A percentile compares a stretch with the other conserved stretches of the same genome.
Evolutionary conservation across 2,329 filamentous ascomycete species (phyloP).

Genomic region (Fusarium chaquense): DNA sequence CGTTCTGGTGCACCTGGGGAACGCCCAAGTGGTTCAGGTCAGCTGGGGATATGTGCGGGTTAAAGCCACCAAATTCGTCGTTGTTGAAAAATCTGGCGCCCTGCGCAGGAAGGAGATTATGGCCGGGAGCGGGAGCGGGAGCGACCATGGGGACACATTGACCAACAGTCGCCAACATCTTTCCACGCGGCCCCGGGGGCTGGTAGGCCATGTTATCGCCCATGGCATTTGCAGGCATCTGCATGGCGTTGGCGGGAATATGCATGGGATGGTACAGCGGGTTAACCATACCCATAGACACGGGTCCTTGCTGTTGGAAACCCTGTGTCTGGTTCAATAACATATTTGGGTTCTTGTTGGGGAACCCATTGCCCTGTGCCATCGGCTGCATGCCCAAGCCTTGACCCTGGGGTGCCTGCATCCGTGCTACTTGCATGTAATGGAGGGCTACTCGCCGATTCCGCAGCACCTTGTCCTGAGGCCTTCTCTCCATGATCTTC

Average conservation of each 20-base stretch:
- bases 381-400: not conserved
- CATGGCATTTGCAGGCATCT: not conserved
- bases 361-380: not conserved
- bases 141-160: too few species aligned
- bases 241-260: not conserved
- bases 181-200: too few species aligned
- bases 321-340: not conserved
- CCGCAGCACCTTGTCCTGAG: not conserved
- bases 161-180: too few species aligned
- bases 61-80: too few species aligned
- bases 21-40: too few species aligned
- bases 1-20: too few species aligned
- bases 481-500: not conserved
- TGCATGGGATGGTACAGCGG: not conserved
- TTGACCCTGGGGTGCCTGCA: not conserved
- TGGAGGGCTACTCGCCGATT: not conserved
- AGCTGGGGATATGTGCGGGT: too few species aligned
- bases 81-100: too few species aligned
- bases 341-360: not conserved
- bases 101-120: too few species aligned
- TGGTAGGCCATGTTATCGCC: not conserved
- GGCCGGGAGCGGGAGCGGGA: too few species aligned
- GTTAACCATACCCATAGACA: not conserved
- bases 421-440: not conserved
- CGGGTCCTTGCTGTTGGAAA: not conserved